Evolutionary conservation across 768 basidiomycete genomes (phyloP), one percentile per base, ranked within the genome.

Genomic region (Amanita brunnescens): DNA sequence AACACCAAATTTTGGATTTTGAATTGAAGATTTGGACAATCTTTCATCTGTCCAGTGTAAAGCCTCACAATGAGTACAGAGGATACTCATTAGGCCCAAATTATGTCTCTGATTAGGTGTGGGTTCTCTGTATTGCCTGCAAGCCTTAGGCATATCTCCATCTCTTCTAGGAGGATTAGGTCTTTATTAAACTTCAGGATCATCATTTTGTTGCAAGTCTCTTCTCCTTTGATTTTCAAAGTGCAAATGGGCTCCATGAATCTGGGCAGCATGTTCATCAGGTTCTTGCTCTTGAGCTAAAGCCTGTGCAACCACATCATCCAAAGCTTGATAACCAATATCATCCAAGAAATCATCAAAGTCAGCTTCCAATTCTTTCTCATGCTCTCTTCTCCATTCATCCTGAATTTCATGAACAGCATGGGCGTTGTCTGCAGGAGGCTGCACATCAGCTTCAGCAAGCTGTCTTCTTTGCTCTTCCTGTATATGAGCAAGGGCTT

Each of bases 11-110:
- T 42, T 42, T 8, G 16, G 21, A 9, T 42, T 29, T 18, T 14
- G 5, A 21, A 14, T 42, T 5, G 41, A 42, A 42, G 41, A 12
- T n/a, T n/a, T n/a, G 9, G 20, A 23, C 21, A 42, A 29, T 13
- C 16, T 42, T 16, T 42, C 41, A 21, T 3, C 4, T 4, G 5
- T 14, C 41, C 41, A 42, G 16, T 42, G 41, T 16, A 42, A 29
- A 13, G 41, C 24, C 1, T 21, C 14, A 3, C 20, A 21, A 3
- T 73, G 56, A 0, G 49, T 41, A 14, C 61, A 59, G 5, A 70
- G 67, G 1, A 41, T 12, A 24, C 6, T 41, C 40, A 41, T 41
- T 41, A n/a, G 40, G 18, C 40, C 40, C 40, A 41, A 41, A 16
- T 16, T 41, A 24, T 41, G 40, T 2, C 6, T 21, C 18, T 41